Conservation (phyloP, 2,329 filamentous ascomycete species). For the Fusarium brevicatenulatum region DNA sequence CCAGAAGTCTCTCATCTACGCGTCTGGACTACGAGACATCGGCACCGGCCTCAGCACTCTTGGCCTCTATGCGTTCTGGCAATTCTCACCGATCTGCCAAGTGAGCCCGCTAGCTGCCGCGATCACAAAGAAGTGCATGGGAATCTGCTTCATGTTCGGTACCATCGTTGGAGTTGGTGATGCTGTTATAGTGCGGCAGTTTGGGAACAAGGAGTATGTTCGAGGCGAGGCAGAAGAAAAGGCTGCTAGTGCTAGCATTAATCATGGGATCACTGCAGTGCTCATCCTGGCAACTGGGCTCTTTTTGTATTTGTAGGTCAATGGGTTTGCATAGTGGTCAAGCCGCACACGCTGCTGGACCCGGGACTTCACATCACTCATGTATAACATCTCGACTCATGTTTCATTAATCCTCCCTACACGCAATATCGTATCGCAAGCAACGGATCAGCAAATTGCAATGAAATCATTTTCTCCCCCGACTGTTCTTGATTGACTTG, state of each 20-base stretch:
- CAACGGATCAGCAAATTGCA: neutral
- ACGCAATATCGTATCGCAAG: neutral
- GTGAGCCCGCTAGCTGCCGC: constrained; percentile 9
- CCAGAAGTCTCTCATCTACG: constrained; percentile 21
- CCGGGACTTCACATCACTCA: neutral
- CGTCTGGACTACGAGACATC: constrained; percentile 17
- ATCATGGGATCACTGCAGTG: constrained; percentile 9
- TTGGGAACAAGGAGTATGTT: constrained; percentile 16
- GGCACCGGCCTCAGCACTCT: constrained; percentile 16
- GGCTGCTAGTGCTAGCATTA: constrained; percentile 17
- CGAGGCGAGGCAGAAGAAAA: constrained; percentile 5
- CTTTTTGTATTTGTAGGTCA: constrained; percentile 15
- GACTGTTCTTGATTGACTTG: fast-evolving
- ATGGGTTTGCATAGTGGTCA: neutral
- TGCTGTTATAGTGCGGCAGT: constrained; percentile 19
- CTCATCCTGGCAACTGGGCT: constrained; percentile 22
- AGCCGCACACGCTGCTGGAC: neutral
- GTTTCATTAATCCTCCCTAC: neutral
- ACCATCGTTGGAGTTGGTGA: constrained; percentile 26
- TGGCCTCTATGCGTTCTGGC: constrained; percentile 26
- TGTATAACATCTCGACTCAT: neutral
- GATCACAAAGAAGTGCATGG: constrained; percentile 10
- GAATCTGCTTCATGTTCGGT: constrained; percentile 24
- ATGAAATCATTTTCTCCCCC: neutral
- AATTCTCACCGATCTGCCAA: constrained; percentile 20